A percentile compares a stretch with the other conserved stretches of the same genome.
Evolutionary conservation across 805 yeast species (phyloP).

Genomic region (Isabelozyma rhagii): DNA sequence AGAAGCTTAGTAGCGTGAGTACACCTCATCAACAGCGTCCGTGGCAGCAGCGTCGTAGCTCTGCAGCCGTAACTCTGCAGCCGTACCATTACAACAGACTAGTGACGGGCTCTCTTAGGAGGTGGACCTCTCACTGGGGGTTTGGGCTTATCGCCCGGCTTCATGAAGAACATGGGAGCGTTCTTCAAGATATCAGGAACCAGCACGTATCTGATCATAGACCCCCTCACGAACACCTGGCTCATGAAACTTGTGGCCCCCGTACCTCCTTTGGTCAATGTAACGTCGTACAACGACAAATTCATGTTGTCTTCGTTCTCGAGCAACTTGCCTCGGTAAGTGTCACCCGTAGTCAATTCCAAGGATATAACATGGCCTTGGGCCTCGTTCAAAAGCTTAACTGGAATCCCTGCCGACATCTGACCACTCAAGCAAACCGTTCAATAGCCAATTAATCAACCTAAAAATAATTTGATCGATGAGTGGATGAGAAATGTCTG

Average conservation of each 20-base stretch:
- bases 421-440: too few relatives aligned
- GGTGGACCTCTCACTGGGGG: conserved; percentile 70
- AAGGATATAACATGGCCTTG: conserved; percentile 82
- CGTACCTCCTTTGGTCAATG: conserved; percentile 64
- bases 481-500: not conserved
- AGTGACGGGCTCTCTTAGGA: conserved; percentile 30
- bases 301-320: conserved; percentile 96
- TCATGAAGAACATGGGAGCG: conserved; percentile 82
- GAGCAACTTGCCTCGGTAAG: conserved; percentile 80
- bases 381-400: conserved; percentile 82
- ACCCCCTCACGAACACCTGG: conserved; percentile 87
- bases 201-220: conserved; percentile 77
- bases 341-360: conserved; percentile 81
- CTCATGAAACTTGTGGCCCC: conserved; percentile 76
- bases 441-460: too few relatives aligned
- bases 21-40: too few relatives aligned
- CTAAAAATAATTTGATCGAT: not conserved
- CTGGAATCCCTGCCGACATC: conserved; percentile 76
- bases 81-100: not conserved
- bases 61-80: too few relatives aligned
- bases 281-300: conserved; percentile 77
- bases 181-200: conserved; percentile 85
- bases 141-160: conserved; percentile 56
- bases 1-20: too few relatives aligned
- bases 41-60: too few relatives aligned